Evolutionary conservation across 2,329 filamentous ascomycete genomes (phyloP), one percentile per base, ranked within the genome.

Genomic region (Immersiporthe knoxdaviesiana): DNA sequence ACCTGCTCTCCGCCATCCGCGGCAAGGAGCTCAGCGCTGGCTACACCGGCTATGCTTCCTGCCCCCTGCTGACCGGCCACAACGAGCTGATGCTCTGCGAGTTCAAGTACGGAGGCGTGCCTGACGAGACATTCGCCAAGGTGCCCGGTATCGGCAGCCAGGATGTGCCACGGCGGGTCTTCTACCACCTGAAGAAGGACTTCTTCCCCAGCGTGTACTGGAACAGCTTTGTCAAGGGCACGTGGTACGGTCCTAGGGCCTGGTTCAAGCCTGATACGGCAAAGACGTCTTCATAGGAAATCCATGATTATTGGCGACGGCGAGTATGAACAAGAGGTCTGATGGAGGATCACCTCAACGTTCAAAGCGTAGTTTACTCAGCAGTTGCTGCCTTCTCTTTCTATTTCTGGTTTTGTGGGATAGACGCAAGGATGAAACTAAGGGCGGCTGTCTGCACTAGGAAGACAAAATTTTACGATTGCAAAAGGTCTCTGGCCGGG

Each of bases 61-160:
- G 82, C 74, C 82, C 82, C n/a, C 77, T 84, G 52, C 73, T 82
- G 39, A 84, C 81, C 0, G 79, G 80, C 66, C 80, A 83, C 71
- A 77, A 77, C 61, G 80, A 83, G 76, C 78, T 84, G 50, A 79
- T 84, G 78, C 79, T 84, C 65, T 81, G 80, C 72, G 82, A 84
- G 77, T 84, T 84, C 77, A 82, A 82, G 76, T 84, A 84, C 67
- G 81, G 80, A 41, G 81, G 81, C 39, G 78, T 80, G 59, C 81
- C 82, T 14, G 79, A 82, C 72, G 82, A 84, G 78, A 83, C 81
- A 0, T 84, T 84, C 68, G 77, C 69, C 60, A 73, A 39, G 62
- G 67, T 63, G 24, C 56, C 77, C 12, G 75, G 75, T 52, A 69
- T 78, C 24, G 77, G 78, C 24, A 79, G 80, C 70, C 82, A 84